Base-by-base conservation (phyloP, 1,139 yeast species). In the Candida tunisiensis region DNA sequence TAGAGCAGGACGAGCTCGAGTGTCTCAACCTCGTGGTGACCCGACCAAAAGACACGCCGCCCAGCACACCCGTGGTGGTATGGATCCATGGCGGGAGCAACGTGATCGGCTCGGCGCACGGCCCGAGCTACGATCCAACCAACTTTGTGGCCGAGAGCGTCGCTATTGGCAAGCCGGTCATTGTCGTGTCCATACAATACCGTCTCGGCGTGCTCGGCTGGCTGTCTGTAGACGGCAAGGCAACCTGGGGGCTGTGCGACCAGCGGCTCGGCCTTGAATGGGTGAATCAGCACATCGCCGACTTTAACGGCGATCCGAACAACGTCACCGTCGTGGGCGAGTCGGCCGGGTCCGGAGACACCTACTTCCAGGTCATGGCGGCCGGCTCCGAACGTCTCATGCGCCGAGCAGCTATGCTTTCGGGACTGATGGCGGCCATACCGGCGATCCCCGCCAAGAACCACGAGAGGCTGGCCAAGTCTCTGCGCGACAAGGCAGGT, bases 211-310 rank as follows among this genome's bases (percentile, higher is more conserved):
- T 44, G 1, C 39, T 53, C 17, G 60, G 61, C 2, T 51, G 49
- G 31, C 42, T 42, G n/a, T 41, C 57, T 7, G 36, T 42, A 9
- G 34, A 41, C 23, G 42, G 31, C 31, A 36, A 33, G 25, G 42
- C 55, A 3, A 59, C 59, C 34, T 50, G 51, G 26, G 62, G 62
- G 4, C 44, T 58, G 27, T 52, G 56, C 51, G 68, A 62, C 33
- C 59, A 53, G 36, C 34, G 39, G 15, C 28, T 34, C 16, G 57
- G 50, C 1, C 27, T 52, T 6, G 39, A 49, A 23, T 55, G 60
- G 60, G 47, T 49, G 2, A 41, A 44, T 15, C 31, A 36, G 29
- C 44, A 55, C 33, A 51, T 54, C 25, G 29, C 15, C 3, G 35
- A 33, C 16, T 51, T 53, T 36, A 57, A 59, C 20, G 60, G 59